These are phyloP conservation scores for Phytopythium helicoides DNA, from an alignment of 352 stramenopile genomes.

Conservation along the genomic window DNA sequence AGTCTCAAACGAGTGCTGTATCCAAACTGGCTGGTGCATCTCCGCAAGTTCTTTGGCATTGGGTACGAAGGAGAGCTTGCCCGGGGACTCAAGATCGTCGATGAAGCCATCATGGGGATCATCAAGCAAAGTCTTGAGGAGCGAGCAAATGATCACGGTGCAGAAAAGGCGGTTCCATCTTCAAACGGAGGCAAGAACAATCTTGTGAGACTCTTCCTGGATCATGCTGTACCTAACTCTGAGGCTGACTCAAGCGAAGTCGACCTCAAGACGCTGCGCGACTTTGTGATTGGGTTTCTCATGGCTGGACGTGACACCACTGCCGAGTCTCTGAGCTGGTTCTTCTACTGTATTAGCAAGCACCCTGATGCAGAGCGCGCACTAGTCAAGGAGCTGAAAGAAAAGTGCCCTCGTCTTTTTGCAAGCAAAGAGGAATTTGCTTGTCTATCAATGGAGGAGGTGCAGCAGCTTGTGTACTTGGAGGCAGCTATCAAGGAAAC, in stretches of 20 bases:
- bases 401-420: slow-evolving; percentile 23
- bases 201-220: slow-evolving; percentile 27
- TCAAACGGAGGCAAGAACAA: slow-evolving; percentile 17
- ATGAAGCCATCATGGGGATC: slow-evolving; percentile 14
- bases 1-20: too few species aligned
- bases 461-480: slow-evolving; percentile 34
- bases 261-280: slow-evolving; percentile 38
- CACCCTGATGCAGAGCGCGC: slow-evolving; percentile 47
- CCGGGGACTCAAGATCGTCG: neutral
- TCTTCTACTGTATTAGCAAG: slow-evolving; percentile 53
- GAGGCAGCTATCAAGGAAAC: slow-evolving; percentile 49
- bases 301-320: slow-evolving; percentile 77
- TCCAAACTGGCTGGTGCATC: slow-evolving; percentile 37
- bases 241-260: slow-evolving; percentile 24
- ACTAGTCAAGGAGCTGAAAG: slow-evolving; percentile 37
- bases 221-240: slow-evolving; percentile 21
- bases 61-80: slow-evolving; percentile 27
- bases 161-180: slow-evolving; percentile 4
- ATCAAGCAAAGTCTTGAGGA: slow-evolving; percentile 22
- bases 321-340: slow-evolving; percentile 63
- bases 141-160: slow-evolving; percentile 16
- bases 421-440: neutral
- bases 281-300: slow-evolving; percentile 77
- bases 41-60: slow-evolving; percentile 29
- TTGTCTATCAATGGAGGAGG: slow-evolving; percentile 26